Conservation (phyloP, 192 early-diverging fungal species). For the Backusella australiensis region DNA sequence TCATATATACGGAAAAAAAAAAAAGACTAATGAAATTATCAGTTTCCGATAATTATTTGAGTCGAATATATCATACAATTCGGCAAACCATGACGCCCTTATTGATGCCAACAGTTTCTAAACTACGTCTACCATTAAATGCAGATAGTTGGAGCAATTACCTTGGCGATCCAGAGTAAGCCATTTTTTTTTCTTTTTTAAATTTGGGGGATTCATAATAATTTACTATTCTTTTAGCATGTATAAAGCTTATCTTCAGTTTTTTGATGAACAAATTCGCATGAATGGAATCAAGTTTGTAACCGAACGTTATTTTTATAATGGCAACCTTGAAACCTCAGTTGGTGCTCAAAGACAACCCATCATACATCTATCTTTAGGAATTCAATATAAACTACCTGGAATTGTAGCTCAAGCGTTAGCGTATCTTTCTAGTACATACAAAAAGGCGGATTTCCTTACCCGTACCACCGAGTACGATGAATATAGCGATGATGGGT, state of each 20-base stretch:
- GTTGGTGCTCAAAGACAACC: neutral
- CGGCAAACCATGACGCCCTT: neutral
- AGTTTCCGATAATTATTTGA: neutral
- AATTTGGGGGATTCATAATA: neutral
- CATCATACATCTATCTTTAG: neutral
- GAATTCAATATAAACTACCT: neutral
- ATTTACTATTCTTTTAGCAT: neutral
- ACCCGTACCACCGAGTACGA: neutral
- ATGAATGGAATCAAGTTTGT: neutral
- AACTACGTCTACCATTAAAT: neutral
- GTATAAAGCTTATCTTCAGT: constrained; percentile 1
- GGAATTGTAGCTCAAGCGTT: neutral
- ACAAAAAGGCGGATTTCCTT: neutral
- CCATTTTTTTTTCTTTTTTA: neutral
- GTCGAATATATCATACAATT: neutral
- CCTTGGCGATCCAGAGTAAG: neutral
- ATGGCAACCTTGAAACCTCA: neutral
- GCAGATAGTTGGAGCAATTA: neutral
- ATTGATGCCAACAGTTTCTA: constrained; percentile 1
- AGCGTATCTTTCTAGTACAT: neutral
- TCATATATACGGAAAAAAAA: neutral
- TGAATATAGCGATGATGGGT: neutral
- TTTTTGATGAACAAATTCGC: neutral
- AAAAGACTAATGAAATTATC: neutral
- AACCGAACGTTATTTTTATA: neutral